These are phyloP conservation scores for Phytophthora capsici DNA, from an alignment of 352 stramenopile species.

Conservation along the genomic window DNA sequence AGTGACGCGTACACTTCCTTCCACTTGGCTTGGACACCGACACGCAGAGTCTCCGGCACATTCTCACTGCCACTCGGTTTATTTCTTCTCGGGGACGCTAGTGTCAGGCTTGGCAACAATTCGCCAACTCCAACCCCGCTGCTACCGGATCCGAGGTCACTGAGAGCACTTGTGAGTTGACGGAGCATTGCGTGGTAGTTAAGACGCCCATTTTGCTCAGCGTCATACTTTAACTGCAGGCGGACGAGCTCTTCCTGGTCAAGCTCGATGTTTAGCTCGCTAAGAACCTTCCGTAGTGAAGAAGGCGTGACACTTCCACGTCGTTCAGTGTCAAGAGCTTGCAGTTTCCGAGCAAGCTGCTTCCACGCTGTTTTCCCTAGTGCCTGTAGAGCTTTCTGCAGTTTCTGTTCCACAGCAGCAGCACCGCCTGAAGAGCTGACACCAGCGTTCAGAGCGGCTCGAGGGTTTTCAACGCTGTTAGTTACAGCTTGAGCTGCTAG, in stretches of 20 bases:
- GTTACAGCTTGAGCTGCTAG: conserved; percentile 49
- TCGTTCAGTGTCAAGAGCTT: conserved; percentile 66
- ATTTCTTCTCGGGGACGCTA: conserved; percentile 25
- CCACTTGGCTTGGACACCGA: conserved; percentile 70
- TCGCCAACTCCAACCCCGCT: conserved; percentile 5
- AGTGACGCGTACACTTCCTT: conserved; percentile 76
- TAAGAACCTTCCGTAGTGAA: conserved; percentile 71
- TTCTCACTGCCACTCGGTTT: conserved; percentile 9
- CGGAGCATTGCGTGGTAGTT: conserved; percentile 73
- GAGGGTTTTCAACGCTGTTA: conserved; percentile 29
- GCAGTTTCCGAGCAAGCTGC: conserved; percentile 57
- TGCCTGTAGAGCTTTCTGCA: conserved; percentile 59
- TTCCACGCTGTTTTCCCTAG: conserved; percentile 67
- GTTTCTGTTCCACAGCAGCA: conserved; percentile 65
- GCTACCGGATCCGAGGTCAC: conserved; percentile 27
- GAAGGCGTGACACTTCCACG: conserved; percentile 49
- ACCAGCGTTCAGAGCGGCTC: conserved; percentile 41
- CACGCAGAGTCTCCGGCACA: conserved; percentile 53
- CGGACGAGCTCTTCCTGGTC: conserved; percentile 68
- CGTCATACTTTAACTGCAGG: conserved; percentile 81
- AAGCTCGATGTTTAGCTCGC: conserved; percentile 56
- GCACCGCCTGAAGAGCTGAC: conserved; percentile 33
- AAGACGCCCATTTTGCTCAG: conserved; percentile 71
- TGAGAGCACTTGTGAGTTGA: conserved; percentile 64
- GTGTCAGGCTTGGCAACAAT: conserved; percentile 38